Conservation (phyloP, 164 flowering plant genomes). For the Aristolochia californica region DNA sequence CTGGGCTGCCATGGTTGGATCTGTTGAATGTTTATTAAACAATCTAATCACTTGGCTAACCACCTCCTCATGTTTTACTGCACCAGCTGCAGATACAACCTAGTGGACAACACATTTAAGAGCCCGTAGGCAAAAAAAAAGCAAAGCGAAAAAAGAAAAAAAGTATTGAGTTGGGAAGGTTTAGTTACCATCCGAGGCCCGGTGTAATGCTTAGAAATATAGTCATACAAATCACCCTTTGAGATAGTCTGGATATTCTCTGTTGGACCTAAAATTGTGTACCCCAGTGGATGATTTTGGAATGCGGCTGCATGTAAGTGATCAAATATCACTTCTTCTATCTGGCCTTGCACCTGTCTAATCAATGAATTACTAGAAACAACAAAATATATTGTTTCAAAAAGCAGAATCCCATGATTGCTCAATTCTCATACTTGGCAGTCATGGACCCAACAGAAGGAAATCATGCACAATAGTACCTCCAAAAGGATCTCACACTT, state of each 20-base stretch:
- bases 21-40: conserved; percentile 10
- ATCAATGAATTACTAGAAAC: not conserved
- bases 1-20: conserved; percentile 56
- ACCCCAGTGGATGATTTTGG: conserved; percentile 12
- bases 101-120: not conserved
- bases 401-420: not conserved
- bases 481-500: too few species aligned
- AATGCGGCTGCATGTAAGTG: conserved; percentile 17
- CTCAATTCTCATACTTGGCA: too few species aligned
- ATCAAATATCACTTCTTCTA: conserved; percentile 17
- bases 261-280: conserved; percentile 11
- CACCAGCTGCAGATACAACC: conserved; percentile 18
- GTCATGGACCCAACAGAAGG: too few species aligned
- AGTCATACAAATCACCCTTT: conserved; percentile 5
- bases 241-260: conserved; percentile 15
- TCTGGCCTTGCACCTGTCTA: conserved; percentile 15
- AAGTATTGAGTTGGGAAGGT: not conserved
- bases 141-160: not conserved
- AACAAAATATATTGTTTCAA: not conserved
- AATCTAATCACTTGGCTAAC: conserved; percentile 8
- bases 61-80: conserved; percentile 9
- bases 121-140: not conserved
- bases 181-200: conserved; percentile 14
- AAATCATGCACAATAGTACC: too few species aligned
- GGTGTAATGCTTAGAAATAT: conserved; percentile 12